phyloP scores from a whole-genome alignment of 805 yeast species.

The Torulaspora indica region DNA sequence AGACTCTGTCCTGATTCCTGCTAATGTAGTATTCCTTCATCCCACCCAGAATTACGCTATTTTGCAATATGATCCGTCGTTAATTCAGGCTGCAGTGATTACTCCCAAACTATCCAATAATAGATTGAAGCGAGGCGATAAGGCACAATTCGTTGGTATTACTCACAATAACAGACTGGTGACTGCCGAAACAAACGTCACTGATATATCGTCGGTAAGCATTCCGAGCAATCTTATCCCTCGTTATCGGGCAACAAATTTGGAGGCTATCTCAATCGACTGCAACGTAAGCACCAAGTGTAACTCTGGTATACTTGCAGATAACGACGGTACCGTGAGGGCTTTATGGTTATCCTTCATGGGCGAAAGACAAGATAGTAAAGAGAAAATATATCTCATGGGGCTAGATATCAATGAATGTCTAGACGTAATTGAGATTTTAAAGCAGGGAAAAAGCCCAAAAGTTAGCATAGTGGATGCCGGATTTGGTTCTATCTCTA shows the following conservation, averaged over 20 bases:
- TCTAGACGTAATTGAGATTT: conserved; percentile 48
- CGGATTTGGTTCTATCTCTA: conserved; percentile 64
- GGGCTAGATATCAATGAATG: conserved; percentile 75
- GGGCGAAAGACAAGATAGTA: conserved; percentile 63
- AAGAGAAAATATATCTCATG: conserved; percentile 62
- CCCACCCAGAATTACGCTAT: conserved; percentile 85
- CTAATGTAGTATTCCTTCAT: conserved; percentile 73
- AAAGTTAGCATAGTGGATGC: conserved; percentile 68
- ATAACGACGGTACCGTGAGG: conserved; percentile 70
- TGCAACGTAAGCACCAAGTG: conserved; percentile 68
- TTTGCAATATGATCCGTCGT: conserved; percentile 70
- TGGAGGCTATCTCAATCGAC: conserved; percentile 73
- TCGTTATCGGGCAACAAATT: conserved; percentile 77
- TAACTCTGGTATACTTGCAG: conserved; percentile 72
- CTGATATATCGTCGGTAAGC: conserved; percentile 69
- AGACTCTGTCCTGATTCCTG: conserved; percentile 78
- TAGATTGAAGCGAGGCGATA: conserved; percentile 70
- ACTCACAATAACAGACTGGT: conserved; percentile 65
- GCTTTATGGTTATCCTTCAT: conserved; percentile 83
- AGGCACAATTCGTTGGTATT: conserved; percentile 73
- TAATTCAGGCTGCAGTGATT: conserved; percentile 64
- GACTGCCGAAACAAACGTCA: conserved; percentile 67
- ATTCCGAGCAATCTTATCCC: conserved; percentile 70
- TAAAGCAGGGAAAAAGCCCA: conserved; percentile 50
- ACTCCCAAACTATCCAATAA: conserved; percentile 57